Base-by-base conservation (phyloP, 2,329 filamentous ascomycete genomes). In the Colletotrichum lindemuthianum region DNA sequence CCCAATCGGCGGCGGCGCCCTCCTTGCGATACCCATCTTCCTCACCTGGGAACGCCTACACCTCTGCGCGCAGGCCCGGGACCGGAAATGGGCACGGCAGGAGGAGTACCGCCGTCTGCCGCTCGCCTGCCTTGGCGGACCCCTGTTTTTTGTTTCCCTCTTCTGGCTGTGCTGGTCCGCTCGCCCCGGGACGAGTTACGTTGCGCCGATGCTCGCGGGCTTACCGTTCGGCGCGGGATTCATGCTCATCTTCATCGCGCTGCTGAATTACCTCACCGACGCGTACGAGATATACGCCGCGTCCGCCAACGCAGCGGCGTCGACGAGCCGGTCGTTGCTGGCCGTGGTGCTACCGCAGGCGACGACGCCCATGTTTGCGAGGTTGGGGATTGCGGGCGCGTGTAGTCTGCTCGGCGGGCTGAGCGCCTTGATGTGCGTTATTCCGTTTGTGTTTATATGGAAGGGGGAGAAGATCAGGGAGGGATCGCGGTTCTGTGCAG, bases 31-130 rank as follows among this genome's bases (percentile, higher is more conserved):
- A 2, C 78, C 81, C 8, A 77, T 91, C 44, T 92, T 91, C 72
- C 82, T 92, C 36, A 76, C 78, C 3, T 80, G 80, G 50, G 86
- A 87, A 4, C 81, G 84, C 68, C 74, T 74, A 10, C 73, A 75
- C 40, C 54, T 64, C 3, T 43, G 44, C 15, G 44, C 54, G 9
- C 52, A 53, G 48, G 34, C 41, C 1, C 10, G 7, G 4, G 75
- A 82, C 43, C 84, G 82, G 3, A 67, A 78, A 1, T 93, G 90
- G 89, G 80, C 86, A 0, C 77, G 78, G 33, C 81, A 83, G 50
- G 89, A 91, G 69, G 85, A 94, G 72, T 89, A 87, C 72, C 85
- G 88, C 6, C 86, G 92, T 1, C 81, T 95, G 0, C 91, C 92
- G 0, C 80, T 94, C 2, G 91, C 90, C 5, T 90, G 87, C 71